Evolutionary conservation across 352 stramenopile genomes (phyloP).

Genomic region (Phytopythium litorale): DNA sequence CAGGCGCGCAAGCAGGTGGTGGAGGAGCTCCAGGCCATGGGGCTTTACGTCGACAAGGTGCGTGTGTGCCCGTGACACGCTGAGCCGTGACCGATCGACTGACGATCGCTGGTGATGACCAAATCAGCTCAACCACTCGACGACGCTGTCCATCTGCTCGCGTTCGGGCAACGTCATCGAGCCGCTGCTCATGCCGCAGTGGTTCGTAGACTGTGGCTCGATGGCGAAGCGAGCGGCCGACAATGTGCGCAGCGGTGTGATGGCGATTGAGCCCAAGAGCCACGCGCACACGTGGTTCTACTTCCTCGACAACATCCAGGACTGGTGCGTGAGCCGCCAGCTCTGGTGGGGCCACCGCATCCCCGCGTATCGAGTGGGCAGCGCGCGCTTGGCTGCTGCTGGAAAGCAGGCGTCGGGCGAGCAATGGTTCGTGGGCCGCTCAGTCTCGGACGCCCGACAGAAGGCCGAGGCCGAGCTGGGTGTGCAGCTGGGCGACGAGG

Average conservation of each 20-base stretch:
- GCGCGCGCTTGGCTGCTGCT: constrained; percentile 18
- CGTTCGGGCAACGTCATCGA: constrained; percentile 98
- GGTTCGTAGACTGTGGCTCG: constrained; percentile 96
- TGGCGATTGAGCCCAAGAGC: constrained; percentile 94
- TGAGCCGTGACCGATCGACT: not conserved
- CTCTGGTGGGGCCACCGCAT: constrained; percentile 99
- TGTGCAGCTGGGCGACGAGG: constrained; percentile 59
- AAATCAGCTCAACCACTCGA: constrained; percentile 65
- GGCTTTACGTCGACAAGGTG: constrained; percentile 93
- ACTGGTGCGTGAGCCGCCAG: constrained; percentile 99
- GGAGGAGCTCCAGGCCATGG: constrained; percentile 85
- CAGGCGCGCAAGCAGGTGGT: constrained; percentile 90
- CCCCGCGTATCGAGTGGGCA: constrained; percentile 93
- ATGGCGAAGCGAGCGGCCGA: constrained; percentile 95
- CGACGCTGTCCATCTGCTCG: constrained; percentile 93
- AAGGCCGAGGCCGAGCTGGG: constrained; percentile 88
- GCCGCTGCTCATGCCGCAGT: constrained; percentile 98
- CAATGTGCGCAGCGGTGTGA: constrained; percentile 92
- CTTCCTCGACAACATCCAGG: constrained; percentile 98
- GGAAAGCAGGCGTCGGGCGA: constrained; percentile 28
- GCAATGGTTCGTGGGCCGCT: constrained; percentile 95
- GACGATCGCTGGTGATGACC: not conserved
- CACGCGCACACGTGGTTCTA: constrained; percentile 95
- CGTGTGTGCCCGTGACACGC: constrained; percentile 13
- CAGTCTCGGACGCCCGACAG: constrained; percentile 85